Percentiles rank a stretch among this genome's conserved stretches.
These are phyloP conservation scores for Phytophthora cryptogea DNA, from an alignment of 352 stramenopile species.

Conservation along the genomic window DNA sequence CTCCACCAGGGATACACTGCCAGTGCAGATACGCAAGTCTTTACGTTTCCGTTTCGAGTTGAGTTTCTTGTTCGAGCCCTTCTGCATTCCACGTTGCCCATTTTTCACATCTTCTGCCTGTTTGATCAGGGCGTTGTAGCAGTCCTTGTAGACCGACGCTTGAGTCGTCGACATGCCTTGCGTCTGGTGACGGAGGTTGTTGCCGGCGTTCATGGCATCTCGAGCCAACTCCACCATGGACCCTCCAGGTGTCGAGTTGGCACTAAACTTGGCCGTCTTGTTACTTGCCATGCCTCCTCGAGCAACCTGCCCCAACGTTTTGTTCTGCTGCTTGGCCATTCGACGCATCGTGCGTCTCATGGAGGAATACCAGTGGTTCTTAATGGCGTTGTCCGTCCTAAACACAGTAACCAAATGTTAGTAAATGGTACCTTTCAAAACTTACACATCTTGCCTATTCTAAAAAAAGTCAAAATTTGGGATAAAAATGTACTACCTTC, in stretches of 20 bases:
- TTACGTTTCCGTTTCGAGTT: constrained; percentile 84
- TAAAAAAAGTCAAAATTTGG: background rate
- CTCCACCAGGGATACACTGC: constrained; percentile 32
- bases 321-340: constrained; percentile 89
- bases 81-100: constrained; percentile 13
- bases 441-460: constrained; percentile 7
- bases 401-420: too few species aligned
- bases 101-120: constrained; percentile 46
- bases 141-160: constrained; percentile 72
- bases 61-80: constrained; percentile 54
- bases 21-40: constrained; percentile 81
- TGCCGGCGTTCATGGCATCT: constrained; percentile 38
- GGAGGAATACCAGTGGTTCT: constrained; percentile 92
- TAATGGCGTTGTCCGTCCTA: constrained; percentile 89
- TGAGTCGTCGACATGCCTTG: constrained; percentile 63
- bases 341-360: constrained; percentile 91
- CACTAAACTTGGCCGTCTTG: constrained; percentile 37
- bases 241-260: constrained; percentile 28
- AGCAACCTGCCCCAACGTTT: constrained; percentile 45
- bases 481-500: constrained; percentile 65
- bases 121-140: constrained; percentile 74
- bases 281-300: constrained; percentile 13
- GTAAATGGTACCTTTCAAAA: background rate
- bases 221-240: constrained; percentile 37
- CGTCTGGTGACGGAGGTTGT: constrained; percentile 42